A percentile compares a stretch with the other conserved stretches of the same genome.
Evolutionary conservation across 306 rosid genomes (phyloP).

Genomic region (Vigna reflexopilosa): DNA sequence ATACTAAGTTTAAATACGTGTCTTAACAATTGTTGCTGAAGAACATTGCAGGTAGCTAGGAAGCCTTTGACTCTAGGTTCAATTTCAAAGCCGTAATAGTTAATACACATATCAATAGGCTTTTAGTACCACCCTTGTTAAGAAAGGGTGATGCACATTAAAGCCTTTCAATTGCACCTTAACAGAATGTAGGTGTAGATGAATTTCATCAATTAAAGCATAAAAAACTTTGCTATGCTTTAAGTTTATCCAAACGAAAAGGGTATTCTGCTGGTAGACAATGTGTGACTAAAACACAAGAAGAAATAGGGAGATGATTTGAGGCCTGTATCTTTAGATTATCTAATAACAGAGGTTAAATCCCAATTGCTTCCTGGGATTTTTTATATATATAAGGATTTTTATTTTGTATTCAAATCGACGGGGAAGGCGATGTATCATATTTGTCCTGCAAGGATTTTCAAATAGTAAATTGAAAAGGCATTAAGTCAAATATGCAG

Average conservation of each 20-base stretch:
- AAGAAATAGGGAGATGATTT: background rate
- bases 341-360: background rate
- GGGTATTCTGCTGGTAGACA: background rate
- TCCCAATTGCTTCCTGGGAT: background rate
- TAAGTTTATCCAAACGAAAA: background rate
- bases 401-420: background rate
- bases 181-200: constrained; percentile 7
- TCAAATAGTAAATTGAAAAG: background rate
- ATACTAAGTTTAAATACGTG: background rate
- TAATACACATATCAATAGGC: background rate
- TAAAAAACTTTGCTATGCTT: background rate
- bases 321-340: background rate
- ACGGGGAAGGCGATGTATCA: background rate
- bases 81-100: background rate
- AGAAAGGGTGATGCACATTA: background rate
- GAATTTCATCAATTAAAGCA: constrained; percentile 5
- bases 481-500: background rate
- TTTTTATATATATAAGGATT: constrained; percentile 5
- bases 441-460: background rate
- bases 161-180: background rate
- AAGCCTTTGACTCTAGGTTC: background rate
- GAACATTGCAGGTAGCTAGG: constrained; percentile 5
- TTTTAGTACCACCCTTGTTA: background rate
- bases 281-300: background rate
- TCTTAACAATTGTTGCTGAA: background rate